phyloP scores from a whole-genome alignment of 2,329 filamentous ascomycete genomes.

The Ophiostoma sp. region DNA sequence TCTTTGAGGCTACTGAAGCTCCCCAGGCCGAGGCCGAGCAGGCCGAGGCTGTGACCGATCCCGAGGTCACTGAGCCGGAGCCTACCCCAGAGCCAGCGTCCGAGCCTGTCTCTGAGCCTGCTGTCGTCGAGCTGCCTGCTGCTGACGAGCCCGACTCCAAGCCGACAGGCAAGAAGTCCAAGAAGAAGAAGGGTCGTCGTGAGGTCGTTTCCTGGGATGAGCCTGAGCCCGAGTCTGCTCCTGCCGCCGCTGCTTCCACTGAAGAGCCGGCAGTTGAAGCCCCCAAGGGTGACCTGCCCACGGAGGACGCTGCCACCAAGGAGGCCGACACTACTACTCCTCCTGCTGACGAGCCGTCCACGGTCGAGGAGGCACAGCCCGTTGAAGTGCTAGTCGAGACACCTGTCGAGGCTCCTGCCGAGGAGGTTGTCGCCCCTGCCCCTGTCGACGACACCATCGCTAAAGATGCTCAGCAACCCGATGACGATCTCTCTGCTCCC shows the following conservation, averaged over 20 bases:
- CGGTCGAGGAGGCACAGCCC: background rate
- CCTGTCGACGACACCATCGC: background rate
- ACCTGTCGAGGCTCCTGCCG: background rate
- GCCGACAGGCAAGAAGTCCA: slow-evolving; percentile 13
- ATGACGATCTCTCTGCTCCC: background rate
- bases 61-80: background rate
- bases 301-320: background rate
- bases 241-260: background rate
- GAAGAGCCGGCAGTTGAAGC: background rate
- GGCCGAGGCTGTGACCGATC: background rate
- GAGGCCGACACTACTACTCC: background rate
- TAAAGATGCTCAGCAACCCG: background rate
- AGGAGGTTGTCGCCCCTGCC: background rate
- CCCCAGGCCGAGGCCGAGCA: background rate
- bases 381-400: background rate
- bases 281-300: background rate
- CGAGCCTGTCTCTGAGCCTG: background rate
- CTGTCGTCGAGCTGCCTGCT: background rate
- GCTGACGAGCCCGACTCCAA: background rate
- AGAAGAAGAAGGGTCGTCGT: slow-evolving; percentile 11
- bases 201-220: background rate
- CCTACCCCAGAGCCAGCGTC: background rate
- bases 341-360: background rate
- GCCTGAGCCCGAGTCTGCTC: background rate
- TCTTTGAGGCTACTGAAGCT: background rate